These are phyloP conservation scores for Yarrowia keelungensis DNA, from an alignment of 805 yeast genomes.

Conservation along the genomic window DNA sequence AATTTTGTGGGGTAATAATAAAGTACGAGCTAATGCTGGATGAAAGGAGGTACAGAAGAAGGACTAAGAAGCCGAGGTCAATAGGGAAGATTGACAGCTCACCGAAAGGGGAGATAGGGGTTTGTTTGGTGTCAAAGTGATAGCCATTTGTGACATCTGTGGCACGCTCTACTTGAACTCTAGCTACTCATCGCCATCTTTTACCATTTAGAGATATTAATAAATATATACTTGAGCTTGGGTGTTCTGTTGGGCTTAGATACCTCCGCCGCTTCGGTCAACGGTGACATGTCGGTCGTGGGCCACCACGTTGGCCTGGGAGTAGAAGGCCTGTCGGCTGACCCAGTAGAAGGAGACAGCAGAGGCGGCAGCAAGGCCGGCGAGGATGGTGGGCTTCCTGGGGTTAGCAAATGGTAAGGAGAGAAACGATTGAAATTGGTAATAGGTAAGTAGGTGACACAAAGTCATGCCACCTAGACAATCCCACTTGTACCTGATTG, in stretches of 20 bases:
- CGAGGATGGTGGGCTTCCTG: constrained; percentile 43
- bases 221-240: constrained; percentile 17
- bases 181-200: too few species aligned
- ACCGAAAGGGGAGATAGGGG: too few species aligned
- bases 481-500: too few species aligned
- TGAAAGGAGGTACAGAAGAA: too few species aligned
- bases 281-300: constrained; percentile 49
- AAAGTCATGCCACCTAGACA: not conserved
- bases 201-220: not conserved
- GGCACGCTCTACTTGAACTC: too few species aligned
- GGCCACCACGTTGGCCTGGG: constrained; percentile 43
- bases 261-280: constrained; percentile 52
- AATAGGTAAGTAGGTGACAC: not conserved
- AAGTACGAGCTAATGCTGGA: too few species aligned
- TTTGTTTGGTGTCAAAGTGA: too few species aligned
- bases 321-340: constrained; percentile 48
- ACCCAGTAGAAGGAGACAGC: constrained; percentile 46
- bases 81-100: too few species aligned
- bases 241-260: constrained; percentile 41
- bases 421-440: too few species aligned
- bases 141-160: too few species aligned
- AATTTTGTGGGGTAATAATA: not conserved
- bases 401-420: too few species aligned
- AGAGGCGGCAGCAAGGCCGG: constrained; percentile 45
- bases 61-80: too few species aligned